Conservation (phyloP, 441 rosid genomes). For the Adansonia madagascariensis region DNA sequence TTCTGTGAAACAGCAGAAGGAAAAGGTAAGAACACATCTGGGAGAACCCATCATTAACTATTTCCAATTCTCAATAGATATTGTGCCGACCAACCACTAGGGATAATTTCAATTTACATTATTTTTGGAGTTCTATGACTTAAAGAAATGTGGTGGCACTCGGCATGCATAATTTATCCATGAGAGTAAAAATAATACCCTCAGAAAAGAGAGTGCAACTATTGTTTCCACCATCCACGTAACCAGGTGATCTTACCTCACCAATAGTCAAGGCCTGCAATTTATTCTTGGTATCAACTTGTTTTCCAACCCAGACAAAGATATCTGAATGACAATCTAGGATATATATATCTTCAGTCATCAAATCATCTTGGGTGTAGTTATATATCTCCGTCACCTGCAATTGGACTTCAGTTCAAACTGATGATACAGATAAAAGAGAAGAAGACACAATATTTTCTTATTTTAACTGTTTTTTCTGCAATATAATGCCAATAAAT, state of each 20-base stretch:
- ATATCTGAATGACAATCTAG: slow-evolving; percentile 81
- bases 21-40: slow-evolving; percentile 19
- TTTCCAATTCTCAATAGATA: slow-evolving; percentile 1
- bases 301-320: slow-evolving; percentile 96
- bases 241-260: slow-evolving; percentile 55
- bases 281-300: slow-evolving; percentile 74
- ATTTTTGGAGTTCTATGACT: slow-evolving; percentile 3
- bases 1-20: slow-evolving; percentile 50
- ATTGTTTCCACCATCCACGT: neutral
- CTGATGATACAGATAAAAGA: neutral
- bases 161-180: neutral
- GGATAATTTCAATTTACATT: neutral
- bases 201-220: neutral
- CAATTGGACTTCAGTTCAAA: slow-evolving; percentile 29
- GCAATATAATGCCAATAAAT: neutral
- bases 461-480: neutral
- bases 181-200: neutral
- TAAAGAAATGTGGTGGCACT: neutral
- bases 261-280: slow-evolving; percentile 68
- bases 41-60: neutral
- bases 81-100: neutral
- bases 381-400: slow-evolving; percentile 84
- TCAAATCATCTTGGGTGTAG: slow-evolving; percentile 88
- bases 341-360: slow-evolving; percentile 92
- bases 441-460: neutral